phyloP scores from a whole-genome alignment of 169 alveolate genomes.

The Condylostoma magnum region DNA sequence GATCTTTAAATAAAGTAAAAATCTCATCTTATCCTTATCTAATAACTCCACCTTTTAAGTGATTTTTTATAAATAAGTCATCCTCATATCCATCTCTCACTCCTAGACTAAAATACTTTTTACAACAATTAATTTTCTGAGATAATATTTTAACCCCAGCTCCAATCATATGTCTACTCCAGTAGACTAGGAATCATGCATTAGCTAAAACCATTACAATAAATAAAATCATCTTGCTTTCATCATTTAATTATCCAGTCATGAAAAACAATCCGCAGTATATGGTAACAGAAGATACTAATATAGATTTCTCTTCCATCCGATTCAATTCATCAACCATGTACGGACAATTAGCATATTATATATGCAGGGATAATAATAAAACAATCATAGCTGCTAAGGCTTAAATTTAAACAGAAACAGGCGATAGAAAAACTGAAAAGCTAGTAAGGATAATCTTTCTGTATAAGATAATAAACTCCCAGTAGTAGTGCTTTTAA shows the following conservation, averaged over 20 bases:
- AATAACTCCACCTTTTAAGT: too few relatives aligned
- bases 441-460: not conserved
- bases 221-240: not conserved
- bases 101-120: too few relatives aligned
- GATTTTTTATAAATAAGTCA: too few relatives aligned
- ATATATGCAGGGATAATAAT: not conserved
- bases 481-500: constrained; percentile 24
- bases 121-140: too few relatives aligned
- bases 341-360: too few relatives aligned
- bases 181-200: not conserved
- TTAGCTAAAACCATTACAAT: not conserved
- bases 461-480: constrained; percentile 23
- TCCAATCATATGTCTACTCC: too few relatives aligned
- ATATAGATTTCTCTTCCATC: constrained; percentile 29
- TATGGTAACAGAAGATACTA: constrained; percentile 37
- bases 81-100: too few relatives aligned
- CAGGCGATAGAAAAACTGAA: constrained; percentile 1
- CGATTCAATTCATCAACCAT: constrained; percentile 15
- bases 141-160: too few relatives aligned
- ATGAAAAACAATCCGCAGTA: constrained; percentile 42
- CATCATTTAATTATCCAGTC: not conserved
- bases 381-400: not conserved
- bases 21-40: too few relatives aligned
- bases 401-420: not conserved
- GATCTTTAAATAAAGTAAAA: too few relatives aligned